Conservation (phyloP, 83 land plant genomes). For the Picea abies region DNA sequence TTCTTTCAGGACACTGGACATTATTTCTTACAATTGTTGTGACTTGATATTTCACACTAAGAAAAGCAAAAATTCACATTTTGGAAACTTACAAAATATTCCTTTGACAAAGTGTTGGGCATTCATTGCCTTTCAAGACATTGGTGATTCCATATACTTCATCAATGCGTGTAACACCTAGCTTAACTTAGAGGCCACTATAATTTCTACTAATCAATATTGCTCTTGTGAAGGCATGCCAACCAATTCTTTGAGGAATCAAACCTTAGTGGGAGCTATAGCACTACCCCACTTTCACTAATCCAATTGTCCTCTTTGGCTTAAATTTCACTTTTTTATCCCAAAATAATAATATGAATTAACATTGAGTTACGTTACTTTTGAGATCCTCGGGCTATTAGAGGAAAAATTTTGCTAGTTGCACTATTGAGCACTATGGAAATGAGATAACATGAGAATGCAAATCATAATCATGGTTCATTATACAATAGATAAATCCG, state of each 20-base stretch:
- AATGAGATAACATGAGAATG: not conserved
- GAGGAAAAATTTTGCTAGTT: too few relatives aligned
- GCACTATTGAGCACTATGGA: not conserved
- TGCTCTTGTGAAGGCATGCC: too few relatives aligned
- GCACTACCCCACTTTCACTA: too few relatives aligned
- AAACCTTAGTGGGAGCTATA: too few relatives aligned
- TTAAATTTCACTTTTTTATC: not conserved
- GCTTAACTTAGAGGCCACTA: not conserved
- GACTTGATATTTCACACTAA: constrained; percentile 31
- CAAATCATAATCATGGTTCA: not conserved
- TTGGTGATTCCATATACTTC: too few relatives aligned
- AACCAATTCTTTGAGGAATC: too few relatives aligned
- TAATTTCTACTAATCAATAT: not conserved
- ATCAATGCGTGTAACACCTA: too few relatives aligned
- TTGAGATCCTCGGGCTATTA: not conserved
- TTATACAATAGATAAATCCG: not conserved
- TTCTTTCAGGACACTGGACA: constrained; percentile 71
- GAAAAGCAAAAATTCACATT: not conserved
- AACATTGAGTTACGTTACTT: not conserved
- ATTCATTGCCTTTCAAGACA: too few relatives aligned
- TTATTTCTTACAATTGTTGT: constrained; percentile 59
- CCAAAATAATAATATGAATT: not conserved
- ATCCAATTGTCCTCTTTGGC: too few relatives aligned
- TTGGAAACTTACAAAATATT: too few relatives aligned
- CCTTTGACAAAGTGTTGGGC: too few relatives aligned